A percentile compares a stretch with the other conserved stretches of the same genome.
Evolutionary conservation across 2,329 filamentous ascomycete species (phyloP).

Genomic region (Trichoderma sp.): DNA sequence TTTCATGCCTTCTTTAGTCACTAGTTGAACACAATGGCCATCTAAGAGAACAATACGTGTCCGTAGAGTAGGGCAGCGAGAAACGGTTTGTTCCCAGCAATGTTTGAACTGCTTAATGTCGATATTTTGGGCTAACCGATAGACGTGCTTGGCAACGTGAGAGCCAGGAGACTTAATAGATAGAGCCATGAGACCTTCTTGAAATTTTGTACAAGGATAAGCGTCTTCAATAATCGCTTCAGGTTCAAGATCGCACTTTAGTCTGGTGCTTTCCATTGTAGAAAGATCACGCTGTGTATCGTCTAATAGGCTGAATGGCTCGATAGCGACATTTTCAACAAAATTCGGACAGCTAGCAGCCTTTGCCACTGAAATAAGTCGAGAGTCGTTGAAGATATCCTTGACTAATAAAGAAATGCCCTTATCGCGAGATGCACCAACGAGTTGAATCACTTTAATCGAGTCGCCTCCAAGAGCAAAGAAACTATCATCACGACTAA

Average conservation of each 20-base stretch:
- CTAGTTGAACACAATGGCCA: constrained; percentile 11
- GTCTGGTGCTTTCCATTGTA: not conserved
- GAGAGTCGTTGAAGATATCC: constrained; percentile 23
- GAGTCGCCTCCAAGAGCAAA: constrained; percentile 31
- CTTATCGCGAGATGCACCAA: constrained; percentile 4
- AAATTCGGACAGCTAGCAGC: not conserved
- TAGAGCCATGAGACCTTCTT: constrained; percentile 38
- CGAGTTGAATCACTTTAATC: constrained; percentile 26
- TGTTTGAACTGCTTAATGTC: constrained; percentile 27
- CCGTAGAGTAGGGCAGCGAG: constrained; percentile 5
- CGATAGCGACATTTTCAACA: not conserved
- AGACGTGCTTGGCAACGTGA: constrained; percentile 26
- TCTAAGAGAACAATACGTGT: constrained; percentile 17
- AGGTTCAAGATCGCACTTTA: not conserved
- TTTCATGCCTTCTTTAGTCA: constrained; percentile 14
- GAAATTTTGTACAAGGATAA: constrained; percentile 38
- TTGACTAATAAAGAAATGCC: constrained; percentile 20
- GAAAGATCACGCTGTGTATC: not conserved
- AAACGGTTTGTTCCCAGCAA: constrained; percentile 25
- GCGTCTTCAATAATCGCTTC: constrained; percentile 17
- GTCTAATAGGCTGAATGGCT: constrained; percentile 26
- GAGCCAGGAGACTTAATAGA: constrained; percentile 28
- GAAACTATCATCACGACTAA: constrained; percentile 31
- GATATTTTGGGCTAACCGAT: constrained; percentile 28
- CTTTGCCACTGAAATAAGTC: constrained; percentile 7